Evolutionary conservation across 805 yeast species (phyloP).

Genomic region (Candida vartiovaarae): DNA sequence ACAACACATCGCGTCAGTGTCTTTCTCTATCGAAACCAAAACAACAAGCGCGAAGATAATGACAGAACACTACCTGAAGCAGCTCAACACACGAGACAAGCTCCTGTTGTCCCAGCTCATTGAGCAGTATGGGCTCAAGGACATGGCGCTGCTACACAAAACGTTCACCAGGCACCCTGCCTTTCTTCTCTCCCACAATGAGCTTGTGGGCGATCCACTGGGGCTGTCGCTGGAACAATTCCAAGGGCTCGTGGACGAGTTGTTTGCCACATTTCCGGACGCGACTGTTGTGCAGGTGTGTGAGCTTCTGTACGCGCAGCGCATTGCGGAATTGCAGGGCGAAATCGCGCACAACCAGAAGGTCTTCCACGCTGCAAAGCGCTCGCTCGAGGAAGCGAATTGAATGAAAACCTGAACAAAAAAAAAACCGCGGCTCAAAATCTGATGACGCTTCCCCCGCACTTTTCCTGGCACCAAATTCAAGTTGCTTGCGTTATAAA

Average conservation of each 20-base stretch:
- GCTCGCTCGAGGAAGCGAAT: neutral
- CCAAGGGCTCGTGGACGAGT: constrained; percentile 1
- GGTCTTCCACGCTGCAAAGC: constrained; percentile 5
- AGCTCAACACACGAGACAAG: constrained; percentile 18
- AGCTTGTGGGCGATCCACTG: constrained; percentile 6
- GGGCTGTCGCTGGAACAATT: constrained; percentile 7
- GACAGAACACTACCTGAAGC: neutral
- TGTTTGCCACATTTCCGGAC: constrained; percentile 6
- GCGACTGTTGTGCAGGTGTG: constrained; percentile 15
- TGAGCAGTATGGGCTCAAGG: constrained; percentile 16
- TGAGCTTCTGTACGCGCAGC: constrained; percentile 14
- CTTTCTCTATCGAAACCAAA: too few relatives aligned
- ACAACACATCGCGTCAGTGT: too few relatives aligned
- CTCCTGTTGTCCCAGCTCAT: constrained; percentile 17
- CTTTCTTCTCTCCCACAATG: constrained; percentile 20
- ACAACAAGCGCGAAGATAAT: too few relatives aligned
- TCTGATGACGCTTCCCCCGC: too few relatives aligned
- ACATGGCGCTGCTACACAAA: constrained; percentile 8
- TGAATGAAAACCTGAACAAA: too few relatives aligned
- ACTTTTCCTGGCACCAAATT: too few relatives aligned
- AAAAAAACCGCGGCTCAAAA: too few relatives aligned
- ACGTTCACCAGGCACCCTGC: constrained; percentile 16
- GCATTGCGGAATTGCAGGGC: constrained; percentile 11
- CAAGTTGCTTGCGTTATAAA: neutral
- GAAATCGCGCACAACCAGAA: constrained; percentile 7